A percentile compares a stretch with the other conserved stretches of the same genome.
Conservation (phyloP, 2,329 filamentous ascomycete genomes). For the Ambrosiella beaveri region DNA sequence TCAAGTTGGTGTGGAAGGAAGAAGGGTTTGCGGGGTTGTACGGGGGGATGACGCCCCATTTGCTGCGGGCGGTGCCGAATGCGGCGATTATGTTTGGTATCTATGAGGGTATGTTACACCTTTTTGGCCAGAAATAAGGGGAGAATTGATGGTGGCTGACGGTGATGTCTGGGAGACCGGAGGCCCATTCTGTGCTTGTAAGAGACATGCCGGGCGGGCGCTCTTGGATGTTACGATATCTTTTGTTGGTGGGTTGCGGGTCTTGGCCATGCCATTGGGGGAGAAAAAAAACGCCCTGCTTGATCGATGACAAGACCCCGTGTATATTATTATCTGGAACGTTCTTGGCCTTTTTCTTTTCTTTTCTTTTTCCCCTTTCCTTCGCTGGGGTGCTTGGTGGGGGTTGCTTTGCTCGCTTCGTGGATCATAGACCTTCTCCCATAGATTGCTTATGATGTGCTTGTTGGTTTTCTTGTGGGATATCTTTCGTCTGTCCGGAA, state of each 20-base stretch:
- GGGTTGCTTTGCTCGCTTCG: too few relatives aligned
- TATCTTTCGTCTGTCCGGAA: too few relatives aligned
- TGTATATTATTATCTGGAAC: not conserved
- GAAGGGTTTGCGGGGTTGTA: constrained; percentile 77
- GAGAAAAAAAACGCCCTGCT: not conserved
- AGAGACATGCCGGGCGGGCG: not conserved
- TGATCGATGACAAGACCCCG: not conserved
- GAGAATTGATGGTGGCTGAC: not conserved
- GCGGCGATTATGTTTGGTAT: constrained; percentile 96
- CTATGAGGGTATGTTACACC: constrained; percentile 43
- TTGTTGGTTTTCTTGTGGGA: too few relatives aligned
- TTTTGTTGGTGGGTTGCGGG: not conserved
- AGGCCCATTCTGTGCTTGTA: not conserved
- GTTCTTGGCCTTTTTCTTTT: not conserved
- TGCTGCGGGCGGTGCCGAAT: constrained; percentile 78
- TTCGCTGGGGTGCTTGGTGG: not conserved
- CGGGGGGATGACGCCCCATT: constrained; percentile 77
- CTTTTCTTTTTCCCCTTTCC: not conserved
- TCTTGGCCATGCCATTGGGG: not conserved
- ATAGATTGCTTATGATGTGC: too few relatives aligned
- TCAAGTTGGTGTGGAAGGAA: constrained; percentile 71
- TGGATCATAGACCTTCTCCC: too few relatives aligned
- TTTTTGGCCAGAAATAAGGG: constrained; percentile 21
- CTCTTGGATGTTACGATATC: not conserved
- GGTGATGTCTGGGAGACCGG: not conserved